Evolutionary conservation across 129 eudicot genomes (phyloP).

Genomic region (Deinandra increscens): DNA sequence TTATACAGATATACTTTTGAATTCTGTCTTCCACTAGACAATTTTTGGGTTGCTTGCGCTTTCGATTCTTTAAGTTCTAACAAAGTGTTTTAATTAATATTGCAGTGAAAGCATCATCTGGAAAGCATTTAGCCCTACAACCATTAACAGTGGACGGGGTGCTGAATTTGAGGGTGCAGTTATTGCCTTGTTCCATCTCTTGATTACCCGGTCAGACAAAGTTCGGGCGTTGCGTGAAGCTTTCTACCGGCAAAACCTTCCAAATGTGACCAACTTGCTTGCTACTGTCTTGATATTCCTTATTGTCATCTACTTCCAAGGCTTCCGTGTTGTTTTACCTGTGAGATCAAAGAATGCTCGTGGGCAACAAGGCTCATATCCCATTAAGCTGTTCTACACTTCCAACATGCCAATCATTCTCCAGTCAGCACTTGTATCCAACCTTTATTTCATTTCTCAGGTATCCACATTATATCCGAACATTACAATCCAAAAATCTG

Average conservation of each 20-base stretch:
- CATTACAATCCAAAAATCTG: background rate
- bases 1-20: no score
- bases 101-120: constrained; percentile 57
- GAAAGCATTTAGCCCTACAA: constrained; percentile 59
- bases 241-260: constrained; percentile 91
- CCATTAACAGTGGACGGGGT: constrained; percentile 52
- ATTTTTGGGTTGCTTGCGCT: constrained; percentile 3
- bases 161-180: constrained; percentile 87
- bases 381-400: constrained; percentile 84
- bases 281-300: constrained; percentile 72
- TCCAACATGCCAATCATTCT: constrained; percentile 90
- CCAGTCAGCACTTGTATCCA: constrained; percentile 85
- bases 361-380: constrained; percentile 88
- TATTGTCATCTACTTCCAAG: constrained; percentile 61
- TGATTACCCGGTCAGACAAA: constrained; percentile 64
- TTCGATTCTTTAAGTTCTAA: background rate
- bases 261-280: constrained; percentile 80
- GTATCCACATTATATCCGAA: constrained; percentile 34
- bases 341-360: constrained; percentile 88
- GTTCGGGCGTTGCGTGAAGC: constrained; percentile 75
- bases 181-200: constrained; percentile 74
- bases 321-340: constrained; percentile 84
- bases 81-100: background rate
- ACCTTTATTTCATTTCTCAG: constrained; percentile 86
- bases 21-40: background rate